Base-by-base conservation (phyloP, 164 flowering plant genomes). In the Annona cherimola region DNA sequence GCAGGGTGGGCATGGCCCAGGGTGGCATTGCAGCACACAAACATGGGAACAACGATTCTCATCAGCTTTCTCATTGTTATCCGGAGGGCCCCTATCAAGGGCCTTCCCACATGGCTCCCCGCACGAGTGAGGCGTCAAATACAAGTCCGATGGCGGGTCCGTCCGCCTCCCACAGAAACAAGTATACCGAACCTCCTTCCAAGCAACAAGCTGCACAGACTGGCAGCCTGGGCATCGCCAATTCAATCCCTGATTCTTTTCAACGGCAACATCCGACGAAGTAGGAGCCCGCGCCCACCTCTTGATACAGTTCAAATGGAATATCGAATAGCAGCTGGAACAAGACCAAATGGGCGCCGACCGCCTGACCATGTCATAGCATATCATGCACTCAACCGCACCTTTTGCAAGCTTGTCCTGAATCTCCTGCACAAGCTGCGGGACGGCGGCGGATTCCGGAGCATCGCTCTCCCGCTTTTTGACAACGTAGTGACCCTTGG, bases 191-290 rank as follows among this genome's bases (percentile, higher is more conserved):
- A 95, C 88, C 75, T 91, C 99, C 83, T 85, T 90, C 0, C 88
- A 73, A 0, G 86, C 66, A 1, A 77, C 77, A 1, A 90, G 87
- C 80, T 95, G 98, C 69, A 91, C 99, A 0, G 91, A 85, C 76
- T 93, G 99, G 75, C 99, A 95, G 8, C 98, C 98, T 3, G 98
- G 99, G 81, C 99, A 95, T 35, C 99, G 81, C 99, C 99, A 95
- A 69, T 93, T 95, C 65, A 80, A 74, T 0, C 98, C 97, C 69
- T 86, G 95, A 73, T 83, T 83, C 84, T 85, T 93, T 83, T 90
- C 97, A 0, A 84, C 96, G 0, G 83, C 73, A 61, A 88, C 72
- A 72, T 93, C 99, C 65, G 83, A 71, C 9, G 99, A 93, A 11
- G 93, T 88, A 2, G 99, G 99, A 3, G 98, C 99, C 16, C 89